Conservation (phyloP, 2,329 filamentous ascomycete genomes). For the Neurospora sp. region DNA sequence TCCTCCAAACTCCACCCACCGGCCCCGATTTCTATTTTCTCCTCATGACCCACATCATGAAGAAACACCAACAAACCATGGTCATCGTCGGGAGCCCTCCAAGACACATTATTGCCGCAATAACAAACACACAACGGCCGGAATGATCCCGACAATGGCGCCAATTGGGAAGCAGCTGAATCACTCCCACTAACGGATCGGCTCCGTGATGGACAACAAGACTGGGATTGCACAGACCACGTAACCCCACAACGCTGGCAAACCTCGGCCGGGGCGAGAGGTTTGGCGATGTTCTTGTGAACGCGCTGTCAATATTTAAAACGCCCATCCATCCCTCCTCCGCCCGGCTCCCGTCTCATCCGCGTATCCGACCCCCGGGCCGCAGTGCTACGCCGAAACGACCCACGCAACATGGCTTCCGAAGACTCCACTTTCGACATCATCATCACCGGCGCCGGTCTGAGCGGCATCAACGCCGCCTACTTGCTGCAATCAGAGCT, state of each 20-base stretch:
- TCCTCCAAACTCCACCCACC: not conserved
- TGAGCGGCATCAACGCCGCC: slow-evolving; percentile 65
- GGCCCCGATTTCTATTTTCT: not conserved
- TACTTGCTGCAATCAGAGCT: slow-evolving; percentile 53
- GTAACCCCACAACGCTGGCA: not conserved
- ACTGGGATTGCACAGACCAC: not conserved
- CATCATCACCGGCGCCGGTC: slow-evolving; percentile 60
- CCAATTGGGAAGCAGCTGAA: not conserved
- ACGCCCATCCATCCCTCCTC: not conserved
- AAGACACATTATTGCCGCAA: not conserved
- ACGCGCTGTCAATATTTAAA: not conserved
- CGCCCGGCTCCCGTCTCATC: not conserved
- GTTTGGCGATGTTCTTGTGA: not conserved
- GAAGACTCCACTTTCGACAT: slow-evolving; percentile 32
- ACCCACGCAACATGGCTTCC: slow-evolving; percentile 3
- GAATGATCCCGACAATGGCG: not conserved
- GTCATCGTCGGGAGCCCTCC: not conserved
- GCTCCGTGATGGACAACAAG: not conserved
- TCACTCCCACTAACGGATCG: not conserved
- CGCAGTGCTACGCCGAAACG: not conserved
- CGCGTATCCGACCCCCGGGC: not conserved
- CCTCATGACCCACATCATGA: not conserved
- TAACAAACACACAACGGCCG: not conserved
- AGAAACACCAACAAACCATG: not conserved
- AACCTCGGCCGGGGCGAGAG: not conserved